Evolutionary conservation across 169 alveolate genomes (phyloP).

Genomic region (Cryptosporidium canis): DNA sequence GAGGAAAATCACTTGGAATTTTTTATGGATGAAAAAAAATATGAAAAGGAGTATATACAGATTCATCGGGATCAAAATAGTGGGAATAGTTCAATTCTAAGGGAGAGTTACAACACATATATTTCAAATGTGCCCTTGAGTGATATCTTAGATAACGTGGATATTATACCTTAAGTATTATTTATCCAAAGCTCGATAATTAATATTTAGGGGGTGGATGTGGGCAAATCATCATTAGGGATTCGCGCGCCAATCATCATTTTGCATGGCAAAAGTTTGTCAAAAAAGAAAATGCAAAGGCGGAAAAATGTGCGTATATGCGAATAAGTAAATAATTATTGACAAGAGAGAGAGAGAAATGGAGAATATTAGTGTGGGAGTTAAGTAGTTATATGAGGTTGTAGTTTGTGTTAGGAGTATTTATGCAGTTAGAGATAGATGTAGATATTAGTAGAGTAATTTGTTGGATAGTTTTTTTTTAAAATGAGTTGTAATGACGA

Average conservation of each 20-base stretch:
- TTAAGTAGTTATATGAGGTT: too few species aligned
- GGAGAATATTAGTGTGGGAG: too few species aligned
- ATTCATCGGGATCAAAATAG: neutral
- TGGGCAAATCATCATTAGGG: neutral
- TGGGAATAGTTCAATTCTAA: neutral
- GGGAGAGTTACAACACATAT: constrained; percentile 21
- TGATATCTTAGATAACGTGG: constrained; percentile 40
- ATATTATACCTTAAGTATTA: constrained; percentile 2
- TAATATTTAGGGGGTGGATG: neutral
- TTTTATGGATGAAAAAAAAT: neutral
- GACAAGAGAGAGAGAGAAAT: neutral
- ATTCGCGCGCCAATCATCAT: neutral
- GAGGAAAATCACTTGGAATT: neutral
- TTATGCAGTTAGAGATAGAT: too few species aligned
- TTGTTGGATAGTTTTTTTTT: too few species aligned
- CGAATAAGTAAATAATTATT: neutral
- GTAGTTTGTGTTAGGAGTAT: too few species aligned
- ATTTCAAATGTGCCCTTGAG: constrained; percentile 25
- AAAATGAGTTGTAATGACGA: too few species aligned
- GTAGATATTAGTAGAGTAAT: too few species aligned
- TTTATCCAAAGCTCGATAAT: neutral
- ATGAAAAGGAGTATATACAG: constrained; percentile 7
- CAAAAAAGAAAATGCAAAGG: neutral
- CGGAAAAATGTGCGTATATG: neutral
- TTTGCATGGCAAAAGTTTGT: neutral